These are phyloP conservation scores for Teratosphaeria epicoccoides DNA, from an alignment of 2,329 filamentous ascomycete species.

Conservation along the genomic window DNA sequence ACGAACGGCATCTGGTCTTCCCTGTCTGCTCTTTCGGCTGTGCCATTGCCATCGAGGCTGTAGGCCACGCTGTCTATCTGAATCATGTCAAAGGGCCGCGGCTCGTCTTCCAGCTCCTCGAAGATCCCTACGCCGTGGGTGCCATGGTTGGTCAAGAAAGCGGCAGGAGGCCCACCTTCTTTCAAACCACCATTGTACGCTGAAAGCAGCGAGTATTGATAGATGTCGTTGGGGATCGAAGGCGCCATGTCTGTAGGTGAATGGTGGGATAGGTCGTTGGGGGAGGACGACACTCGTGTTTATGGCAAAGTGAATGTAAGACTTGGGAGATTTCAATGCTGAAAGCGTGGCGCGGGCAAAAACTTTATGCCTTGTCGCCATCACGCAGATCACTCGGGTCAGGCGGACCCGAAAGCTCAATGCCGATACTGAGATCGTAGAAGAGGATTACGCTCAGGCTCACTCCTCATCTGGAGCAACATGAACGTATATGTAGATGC, in stretches of 20 bases:
- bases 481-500: too few species aligned
- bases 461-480: too few species aligned
- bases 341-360: neutral
- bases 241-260: slow-evolving; percentile 3
- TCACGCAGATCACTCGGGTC: neutral
- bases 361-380: neutral
- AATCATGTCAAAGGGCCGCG: slow-evolving; percentile 18
- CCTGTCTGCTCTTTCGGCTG: slow-evolving; percentile 22
- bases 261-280: neutral
- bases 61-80: slow-evolving; percentile 29
- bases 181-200: slow-evolving; percentile 29
- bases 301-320: neutral
- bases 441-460: too few species aligned
- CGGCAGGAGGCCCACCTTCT: slow-evolving; percentile 23
- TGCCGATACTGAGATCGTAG: neutral
- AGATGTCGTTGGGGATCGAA: slow-evolving; percentile 36
- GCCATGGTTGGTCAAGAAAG: slow-evolving; percentile 32
- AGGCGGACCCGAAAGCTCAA: neutral
- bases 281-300: neutral
- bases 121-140: slow-evolving; percentile 35
- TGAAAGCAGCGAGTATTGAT: slow-evolving; percentile 32
- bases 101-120: slow-evolving; percentile 19
- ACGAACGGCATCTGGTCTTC: slow-evolving; percentile 29
- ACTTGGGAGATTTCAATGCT: neutral
- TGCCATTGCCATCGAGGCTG: slow-evolving; percentile 23